Evolutionary conservation across 2,329 filamentous ascomycete genomes (phyloP).

Genomic region (Aspergillus costaricaensis): DNA sequence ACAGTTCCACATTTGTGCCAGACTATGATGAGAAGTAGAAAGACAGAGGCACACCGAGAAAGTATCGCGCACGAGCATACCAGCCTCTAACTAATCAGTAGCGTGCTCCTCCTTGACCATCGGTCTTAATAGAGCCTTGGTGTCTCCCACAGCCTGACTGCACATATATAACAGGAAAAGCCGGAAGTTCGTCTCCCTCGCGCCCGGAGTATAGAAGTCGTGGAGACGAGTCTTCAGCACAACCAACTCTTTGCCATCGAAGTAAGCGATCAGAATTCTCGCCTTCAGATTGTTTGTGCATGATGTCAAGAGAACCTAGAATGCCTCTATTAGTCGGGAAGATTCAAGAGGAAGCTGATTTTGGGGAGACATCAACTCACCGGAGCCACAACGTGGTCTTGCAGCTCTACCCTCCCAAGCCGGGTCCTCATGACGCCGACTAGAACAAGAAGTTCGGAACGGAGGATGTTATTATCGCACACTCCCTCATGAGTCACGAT

Average conservation of each 20-base stretch:
- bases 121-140: neutral
- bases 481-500: neutral
- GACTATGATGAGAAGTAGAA: too few relatives aligned
- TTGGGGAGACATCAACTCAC: neutral
- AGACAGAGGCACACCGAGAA: too few relatives aligned
- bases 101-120: too few relatives aligned
- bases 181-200: neutral
- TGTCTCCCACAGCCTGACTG: neutral
- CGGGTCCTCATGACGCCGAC: constrained; percentile 1
- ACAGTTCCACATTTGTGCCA: too few relatives aligned
- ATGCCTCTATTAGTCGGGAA: neutral
- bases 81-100: too few relatives aligned
- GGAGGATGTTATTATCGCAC: neutral
- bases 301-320: neutral
- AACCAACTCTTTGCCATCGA: neutral
- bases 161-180: neutral
- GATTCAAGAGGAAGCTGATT: neutral
- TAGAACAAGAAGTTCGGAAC: neutral
- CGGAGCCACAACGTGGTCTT: neutral
- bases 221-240: neutral
- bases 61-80: too few relatives aligned
- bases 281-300: neutral
- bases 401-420: neutral
- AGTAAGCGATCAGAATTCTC: neutral
- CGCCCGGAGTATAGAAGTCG: neutral